These are phyloP conservation scores for Heritiera fomes DNA, from an alignment of 345 rosid species.

Conservation along the genomic window DNA sequence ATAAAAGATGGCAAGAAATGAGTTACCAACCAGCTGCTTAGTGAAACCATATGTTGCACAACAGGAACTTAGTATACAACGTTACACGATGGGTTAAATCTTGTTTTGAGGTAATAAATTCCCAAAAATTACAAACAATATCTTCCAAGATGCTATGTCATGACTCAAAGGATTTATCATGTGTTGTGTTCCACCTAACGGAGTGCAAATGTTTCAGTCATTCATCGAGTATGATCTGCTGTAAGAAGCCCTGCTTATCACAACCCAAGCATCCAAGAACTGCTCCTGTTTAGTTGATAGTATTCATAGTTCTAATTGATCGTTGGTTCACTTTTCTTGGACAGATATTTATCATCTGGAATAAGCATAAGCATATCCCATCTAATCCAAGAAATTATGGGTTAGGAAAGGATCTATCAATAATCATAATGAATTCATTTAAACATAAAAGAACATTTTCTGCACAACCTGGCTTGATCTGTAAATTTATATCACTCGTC, in stretches of 20 bases:
- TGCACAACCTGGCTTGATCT: background rate
- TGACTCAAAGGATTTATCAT: constrained; percentile 10
- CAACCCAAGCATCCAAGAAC: background rate
- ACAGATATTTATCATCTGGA: background rate
- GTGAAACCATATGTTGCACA: background rate
- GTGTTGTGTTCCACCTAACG: background rate
- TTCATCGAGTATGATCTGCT: background rate
- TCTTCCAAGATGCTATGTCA: background rate
- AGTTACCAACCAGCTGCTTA: background rate
- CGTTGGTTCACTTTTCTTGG: background rate
- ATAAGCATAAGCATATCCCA: background rate
- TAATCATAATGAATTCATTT: background rate
- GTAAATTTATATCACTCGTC: background rate
- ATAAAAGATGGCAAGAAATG: background rate
- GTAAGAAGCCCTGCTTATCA: background rate
- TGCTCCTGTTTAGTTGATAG: background rate
- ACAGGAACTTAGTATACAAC: constrained; percentile 3
- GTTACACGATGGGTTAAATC: constrained; percentile 6
- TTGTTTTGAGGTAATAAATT: background rate
- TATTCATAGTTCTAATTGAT: background rate
- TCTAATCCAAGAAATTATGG: background rate
- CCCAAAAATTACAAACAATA: background rate
- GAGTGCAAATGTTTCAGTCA: background rate
- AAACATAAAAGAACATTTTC: background rate
- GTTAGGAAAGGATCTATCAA: constrained; percentile 9